A percentile compares a stretch with the other conserved stretches of the same genome.
Evolutionary conservation across 2,329 filamentous ascomycete species (phyloP).

Genomic region (Xylaria sp.): DNA sequence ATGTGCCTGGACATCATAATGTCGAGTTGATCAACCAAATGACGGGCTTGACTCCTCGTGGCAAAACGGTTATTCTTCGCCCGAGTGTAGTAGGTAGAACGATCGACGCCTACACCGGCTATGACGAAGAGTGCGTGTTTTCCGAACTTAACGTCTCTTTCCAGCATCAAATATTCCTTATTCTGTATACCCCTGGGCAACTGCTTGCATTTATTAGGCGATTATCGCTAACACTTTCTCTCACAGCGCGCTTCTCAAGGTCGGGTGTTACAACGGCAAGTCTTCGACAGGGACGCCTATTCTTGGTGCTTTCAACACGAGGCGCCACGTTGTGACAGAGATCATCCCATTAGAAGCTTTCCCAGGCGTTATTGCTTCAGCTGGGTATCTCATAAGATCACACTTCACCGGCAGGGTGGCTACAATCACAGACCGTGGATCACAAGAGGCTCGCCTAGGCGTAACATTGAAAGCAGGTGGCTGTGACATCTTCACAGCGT

Average conservation of each 20-base stretch:
- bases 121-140: conserved; percentile 63
- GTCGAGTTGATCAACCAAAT: conserved; percentile 78
- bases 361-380: conserved; percentile 66
- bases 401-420: conserved; percentile 71
- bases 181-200: neutral
- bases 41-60: conserved; percentile 73
- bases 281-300: conserved; percentile 74
- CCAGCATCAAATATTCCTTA: neutral
- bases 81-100: conserved; percentile 77
- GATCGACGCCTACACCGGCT: conserved; percentile 75
- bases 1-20: conserved; percentile 83
- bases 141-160: neutral
- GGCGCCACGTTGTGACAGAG: conserved; percentile 65
- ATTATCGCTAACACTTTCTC: neutral
- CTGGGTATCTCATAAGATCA: conserved; percentile 73
- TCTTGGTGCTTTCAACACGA: conserved; percentile 84
- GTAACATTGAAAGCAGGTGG: conserved; percentile 68
- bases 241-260: conserved; percentile 66
- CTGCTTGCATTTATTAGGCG: neutral
- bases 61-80: conserved; percentile 79
- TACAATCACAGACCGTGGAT: conserved; percentile 52
- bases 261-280: conserved; percentile 77
- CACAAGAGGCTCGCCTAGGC: conserved; percentile 59
- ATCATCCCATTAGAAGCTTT: conserved; percentile 75
- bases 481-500: conserved; percentile 83